Base-by-base conservation (phyloP, 1,284 basidiomycete genomes). In the Hymenochaete sp. region DNA sequence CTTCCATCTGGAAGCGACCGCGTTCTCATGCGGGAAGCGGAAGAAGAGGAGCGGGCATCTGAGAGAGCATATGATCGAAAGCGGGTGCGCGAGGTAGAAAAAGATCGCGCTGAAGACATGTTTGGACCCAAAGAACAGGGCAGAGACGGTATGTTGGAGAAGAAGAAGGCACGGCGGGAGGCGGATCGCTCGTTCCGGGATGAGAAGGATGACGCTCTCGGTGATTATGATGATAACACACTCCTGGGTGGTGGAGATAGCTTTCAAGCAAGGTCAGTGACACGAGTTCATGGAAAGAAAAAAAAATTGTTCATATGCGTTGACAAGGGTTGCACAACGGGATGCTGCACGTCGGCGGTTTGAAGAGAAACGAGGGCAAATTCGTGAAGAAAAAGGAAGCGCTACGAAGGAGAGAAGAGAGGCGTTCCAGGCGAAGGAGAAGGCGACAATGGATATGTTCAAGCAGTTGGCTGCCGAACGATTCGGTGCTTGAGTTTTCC, bases 381-480 rank as follows among this genome's bases (percentile, higher is more conserved):
- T 59, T 10, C 64, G 65, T 45, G 71, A 73, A 16, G 79, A 80
- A 26, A 72, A 71, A 47, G 56, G 53, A 2, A 62, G 65, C 18
- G 67, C 59, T 4, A 53, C 63, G 3, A 68, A 72, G 25, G 83
- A 85, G 55, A 71, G 79, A 41, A 68, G 67, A 0, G 67, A 59
- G 28, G 72, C 70, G 1, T 65, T 77, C 40, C 75, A 72, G 52
- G 79, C 84, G 55, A 86, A 81, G 55, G 85, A 87, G 55, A 79
- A 76, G 61, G 79, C 77, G 13, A 88, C 82, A 0, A 87, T 87
- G 82, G 82, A 83, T 46, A 86, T 85, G 82, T 84, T 89, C 59
- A 79, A 82, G 61, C 74, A 80, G 55, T 66, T 87, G 60, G 85
- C 84, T 19, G 83, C 82, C 59, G 71, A 81, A 53, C 67, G 80